Evolutionary conservation across 129 eudicot species (phyloP).

Genomic region (Helianthus annuus): HanXRQr2.0-SUNRISE NC_035433.2:137490601-137491100

Average conservation of each 20-base stretch:
- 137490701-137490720: constrained; percentile 63
- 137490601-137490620: constrained; percentile 85
- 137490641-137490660: constrained; percentile 61
- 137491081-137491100: constrained; percentile 61
- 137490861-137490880: constrained; percentile 39
- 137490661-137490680: constrained; percentile 65
- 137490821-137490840: constrained; percentile 55
- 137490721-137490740: constrained; percentile 58
- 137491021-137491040: constrained; percentile 64
- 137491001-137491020: constrained; percentile 66
- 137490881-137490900: constrained; percentile 49
- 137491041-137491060: constrained; percentile 56
- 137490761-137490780: constrained; percentile 62
- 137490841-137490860: constrained; percentile 54
- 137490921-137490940: constrained; percentile 50
- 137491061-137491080: constrained; percentile 61
- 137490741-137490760: constrained; percentile 67
- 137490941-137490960: constrained; percentile 62
- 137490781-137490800: constrained; percentile 58
- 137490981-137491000: constrained; percentile 63
- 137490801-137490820: constrained; percentile 69
- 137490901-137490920: constrained; percentile 66
- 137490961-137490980: constrained; percentile 53
- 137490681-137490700: constrained; percentile 66
- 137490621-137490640: constrained; percentile 62